phyloP scores from a whole-genome alignment of 371 early-diverging fungal species.

The Cokeromyces recurvatus region DNA sequence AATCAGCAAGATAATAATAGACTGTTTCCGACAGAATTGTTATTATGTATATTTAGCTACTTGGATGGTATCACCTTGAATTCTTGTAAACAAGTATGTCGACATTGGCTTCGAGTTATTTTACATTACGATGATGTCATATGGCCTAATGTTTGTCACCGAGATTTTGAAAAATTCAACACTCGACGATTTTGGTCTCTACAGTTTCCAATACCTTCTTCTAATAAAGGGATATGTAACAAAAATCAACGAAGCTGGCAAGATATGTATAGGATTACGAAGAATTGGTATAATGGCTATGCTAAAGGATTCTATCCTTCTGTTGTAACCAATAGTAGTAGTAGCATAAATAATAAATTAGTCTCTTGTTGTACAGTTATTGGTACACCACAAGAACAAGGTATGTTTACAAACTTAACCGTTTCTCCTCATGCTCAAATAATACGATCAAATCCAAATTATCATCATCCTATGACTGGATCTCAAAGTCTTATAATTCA shows the following conservation, averaged over 20 bases:
- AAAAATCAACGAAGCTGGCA: conserved; percentile 32
- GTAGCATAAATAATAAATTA: no score
- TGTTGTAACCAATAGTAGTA: not conserved
- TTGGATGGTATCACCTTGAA: conserved; percentile 31
- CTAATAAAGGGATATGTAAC: not conserved
- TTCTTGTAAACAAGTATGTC: conserved; percentile 26
- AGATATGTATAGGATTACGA: conserved; percentile 48
- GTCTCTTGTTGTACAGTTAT: conserved; percentile 24
- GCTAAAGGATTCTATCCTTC: conserved; percentile 39
- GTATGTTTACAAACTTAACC: conserved; percentile 39
- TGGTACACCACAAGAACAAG: conserved; percentile 51
- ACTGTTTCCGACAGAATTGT: conserved; percentile 34
- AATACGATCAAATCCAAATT: conserved; percentile 53
- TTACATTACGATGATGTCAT: conserved; percentile 35
- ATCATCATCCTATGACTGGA: conserved; percentile 19
- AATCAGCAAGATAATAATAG: not conserved
- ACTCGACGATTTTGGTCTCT: conserved; percentile 34
- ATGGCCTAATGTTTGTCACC: conserved; percentile 28
- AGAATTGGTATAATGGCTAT: conserved; percentile 51
- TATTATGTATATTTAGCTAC: conserved; percentile 31
- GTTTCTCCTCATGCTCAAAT: conserved; percentile 26
- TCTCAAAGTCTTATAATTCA: conserved; percentile 26
- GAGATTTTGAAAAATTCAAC: conserved; percentile 20
- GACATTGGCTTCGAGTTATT: conserved; percentile 29
- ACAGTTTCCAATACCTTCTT: conserved; percentile 23